A percentile compares a stretch with the other conserved stretches of the same genome.
phyloP scores from a whole-genome alignment of 139 green algal genomes.

The Picochlorum sp. region DNA sequence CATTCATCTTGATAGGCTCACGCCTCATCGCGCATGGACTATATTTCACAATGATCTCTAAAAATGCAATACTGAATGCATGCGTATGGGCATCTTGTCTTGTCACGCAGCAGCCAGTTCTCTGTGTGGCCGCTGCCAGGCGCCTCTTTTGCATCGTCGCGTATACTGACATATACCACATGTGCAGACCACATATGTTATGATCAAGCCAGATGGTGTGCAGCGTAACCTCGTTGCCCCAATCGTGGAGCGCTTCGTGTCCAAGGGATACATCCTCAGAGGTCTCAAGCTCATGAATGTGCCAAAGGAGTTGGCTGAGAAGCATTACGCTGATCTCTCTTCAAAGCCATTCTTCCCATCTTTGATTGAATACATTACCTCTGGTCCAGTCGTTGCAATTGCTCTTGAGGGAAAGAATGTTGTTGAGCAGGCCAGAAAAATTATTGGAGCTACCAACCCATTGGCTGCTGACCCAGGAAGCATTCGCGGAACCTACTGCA shows the following conservation, averaged over 20 bases:
- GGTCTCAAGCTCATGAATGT: constrained; percentile 82
- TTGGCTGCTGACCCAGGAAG: constrained; percentile 67
- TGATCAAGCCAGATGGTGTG: constrained; percentile 97
- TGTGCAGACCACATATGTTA: constrained; percentile 76
- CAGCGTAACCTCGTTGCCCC: constrained; percentile 74
- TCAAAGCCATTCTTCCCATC: constrained; percentile 80
- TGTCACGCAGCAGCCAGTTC: too few relatives aligned
- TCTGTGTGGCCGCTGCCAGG: too few relatives aligned
- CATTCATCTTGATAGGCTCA: too few relatives aligned
- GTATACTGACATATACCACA: too few relatives aligned
- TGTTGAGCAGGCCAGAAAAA: constrained; percentile 65
- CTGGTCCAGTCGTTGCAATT: constrained; percentile 82
- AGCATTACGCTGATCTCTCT: constrained; percentile 84
- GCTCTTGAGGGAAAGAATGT: constrained; percentile 69
- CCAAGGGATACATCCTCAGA: constrained; percentile 75
- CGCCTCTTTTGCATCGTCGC: too few relatives aligned
- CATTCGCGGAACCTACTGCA: constrained; percentile 79
- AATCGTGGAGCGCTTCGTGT: constrained; percentile 77
- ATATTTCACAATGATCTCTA: too few relatives aligned
- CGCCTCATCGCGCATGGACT: too few relatives aligned
- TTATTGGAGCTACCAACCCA: constrained; percentile 90
- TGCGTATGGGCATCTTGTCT: too few relatives aligned
- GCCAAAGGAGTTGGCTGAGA: constrained; percentile 63
- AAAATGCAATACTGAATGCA: too few relatives aligned
- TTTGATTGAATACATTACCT: constrained; percentile 80